Evolutionary conservation across 208 protist genomes (phyloP), one percentile per base, ranked within the genome.

Genomic region (Leishmania guyanensis): DNA sequence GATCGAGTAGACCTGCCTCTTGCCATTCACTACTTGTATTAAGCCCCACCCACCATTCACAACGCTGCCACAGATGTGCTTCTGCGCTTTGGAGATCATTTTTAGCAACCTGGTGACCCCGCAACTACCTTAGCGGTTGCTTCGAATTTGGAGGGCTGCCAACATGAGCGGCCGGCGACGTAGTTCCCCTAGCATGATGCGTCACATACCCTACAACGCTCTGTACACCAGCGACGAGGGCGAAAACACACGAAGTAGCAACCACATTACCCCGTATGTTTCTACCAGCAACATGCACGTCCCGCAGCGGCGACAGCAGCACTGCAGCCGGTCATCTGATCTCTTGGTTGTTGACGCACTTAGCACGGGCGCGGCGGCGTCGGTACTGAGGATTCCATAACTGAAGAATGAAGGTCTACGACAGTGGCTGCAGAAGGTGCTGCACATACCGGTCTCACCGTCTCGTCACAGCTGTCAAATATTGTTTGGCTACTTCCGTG

Each of bases 381-480:
- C 77, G 1, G 53, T 83, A 56, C 78, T 89, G 26, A n/a, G 66
- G 26, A 77, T 87, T 54, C 86, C 83, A 1, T 62, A 66, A n/a
- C 73, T 43, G 43, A 80, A 83, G 75, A 77, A 76, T 46, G 76
- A 58, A 75, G 84, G 79, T 43, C 58, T 78, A 1, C 62, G 58
- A 6, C 60, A 39, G 14, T 79, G 84, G 80, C 26, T 86, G 62
- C 78, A 80, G 8, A 79, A 86, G 50, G 14, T 85, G 73, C 62
- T 92, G 2, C 84, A 92, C 72, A 53, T 92, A 39, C 83, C 82
- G 29, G 62, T 84, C 3, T n/a, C 60, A 46, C 79, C 78, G 12
- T 84, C 84, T 46, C 68, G 84, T 46, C 86, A 88, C 77, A 80
- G 82, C 10, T 89, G 91, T 26, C 87, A 83, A 8, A 88, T 95